phyloP scores from a whole-genome alignment of 768 basidiomycete species.

The Macrolepiota albuminosa region DNA sequence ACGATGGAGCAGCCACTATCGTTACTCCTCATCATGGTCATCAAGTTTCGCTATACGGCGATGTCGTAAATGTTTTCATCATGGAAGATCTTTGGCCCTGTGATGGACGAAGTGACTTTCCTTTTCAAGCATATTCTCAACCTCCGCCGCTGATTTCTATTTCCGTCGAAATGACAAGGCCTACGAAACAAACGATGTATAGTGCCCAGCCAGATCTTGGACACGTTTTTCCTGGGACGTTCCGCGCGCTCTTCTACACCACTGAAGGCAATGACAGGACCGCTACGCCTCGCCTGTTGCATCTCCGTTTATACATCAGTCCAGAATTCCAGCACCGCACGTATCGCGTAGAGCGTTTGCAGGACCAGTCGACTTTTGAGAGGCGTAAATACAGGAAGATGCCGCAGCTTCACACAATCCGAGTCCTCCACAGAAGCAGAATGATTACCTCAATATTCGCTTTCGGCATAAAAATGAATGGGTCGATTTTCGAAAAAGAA shows the following conservation, averaged over 20 bases:
- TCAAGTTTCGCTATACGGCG: neutral
- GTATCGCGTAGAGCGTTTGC: neutral
- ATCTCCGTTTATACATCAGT: conserved; percentile 35
- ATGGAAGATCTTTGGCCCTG: conserved; percentile 33
- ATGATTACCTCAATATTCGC: no score
- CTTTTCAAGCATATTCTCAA: conserved; percentile 18
- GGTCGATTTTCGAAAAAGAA: no score
- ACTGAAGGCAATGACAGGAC: conserved; percentile 24
- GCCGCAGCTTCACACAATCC: neutral
- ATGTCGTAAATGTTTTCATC: conserved; percentile 27
- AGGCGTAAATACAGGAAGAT: conserved; percentile 17
- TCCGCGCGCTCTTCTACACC: conserved; percentile 38
- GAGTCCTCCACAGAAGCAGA: no score
- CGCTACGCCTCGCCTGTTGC: conserved; percentile 28
- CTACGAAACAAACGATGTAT: conserved; percentile 10
- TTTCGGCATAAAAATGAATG: no score
- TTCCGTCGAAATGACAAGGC: conserved; percentile 25
- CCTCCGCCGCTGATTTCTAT: conserved; percentile 38
- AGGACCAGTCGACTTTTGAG: conserved; percentile 11
- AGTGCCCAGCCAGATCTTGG: conserved; percentile 14
- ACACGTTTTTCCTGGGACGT: conserved; percentile 38
- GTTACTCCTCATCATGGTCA: neutral
- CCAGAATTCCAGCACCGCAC: conserved; percentile 13
- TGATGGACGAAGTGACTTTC: conserved; percentile 25
- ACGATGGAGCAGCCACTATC: neutral